Conservation (phyloP, 768 basidiomycete genomes). For the Macrolepiota fuliginosa region DNA sequence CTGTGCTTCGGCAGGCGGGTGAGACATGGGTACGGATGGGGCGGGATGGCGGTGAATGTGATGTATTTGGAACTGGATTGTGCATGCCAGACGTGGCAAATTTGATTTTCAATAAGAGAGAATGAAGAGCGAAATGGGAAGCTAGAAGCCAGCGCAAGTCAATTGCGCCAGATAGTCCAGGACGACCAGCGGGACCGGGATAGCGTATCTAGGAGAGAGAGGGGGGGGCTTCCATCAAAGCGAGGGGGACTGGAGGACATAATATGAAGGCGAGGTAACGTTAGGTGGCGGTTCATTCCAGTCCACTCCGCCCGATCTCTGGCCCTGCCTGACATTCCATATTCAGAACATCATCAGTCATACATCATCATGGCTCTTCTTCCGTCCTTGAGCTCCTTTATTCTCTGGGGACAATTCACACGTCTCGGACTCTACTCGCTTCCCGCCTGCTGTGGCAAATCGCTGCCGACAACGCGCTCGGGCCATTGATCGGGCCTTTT, state of each 20-base stretch:
- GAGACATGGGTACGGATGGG: neutral
- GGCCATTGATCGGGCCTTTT: neutral
- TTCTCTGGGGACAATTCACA: neutral
- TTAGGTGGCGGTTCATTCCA: neutral
- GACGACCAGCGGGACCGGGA: constrained; percentile 12
- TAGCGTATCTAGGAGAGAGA: neutral
- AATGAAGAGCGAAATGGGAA: neutral
- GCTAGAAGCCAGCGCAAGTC: constrained; percentile 11
- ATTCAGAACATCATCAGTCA: neutral
- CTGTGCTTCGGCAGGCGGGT: neutral
- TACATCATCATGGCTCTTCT: neutral
- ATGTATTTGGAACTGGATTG: neutral
- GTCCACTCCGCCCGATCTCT: neutral
- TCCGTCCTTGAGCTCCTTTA: neutral
- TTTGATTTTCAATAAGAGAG: neutral
- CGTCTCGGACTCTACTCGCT: neutral
- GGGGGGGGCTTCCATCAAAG: neutral
- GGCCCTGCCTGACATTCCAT: neutral
- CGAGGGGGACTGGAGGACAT: neutral
- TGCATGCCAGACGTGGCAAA: neutral
- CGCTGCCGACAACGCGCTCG: neutral
- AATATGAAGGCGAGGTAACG: neutral
- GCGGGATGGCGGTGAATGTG: neutral
- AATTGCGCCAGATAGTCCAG: constrained; percentile 12
- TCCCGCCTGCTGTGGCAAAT: neutral